phyloP scores from a whole-genome alignment of 371 early-diverging fungal genomes.

The Mucor indicus region DNA sequence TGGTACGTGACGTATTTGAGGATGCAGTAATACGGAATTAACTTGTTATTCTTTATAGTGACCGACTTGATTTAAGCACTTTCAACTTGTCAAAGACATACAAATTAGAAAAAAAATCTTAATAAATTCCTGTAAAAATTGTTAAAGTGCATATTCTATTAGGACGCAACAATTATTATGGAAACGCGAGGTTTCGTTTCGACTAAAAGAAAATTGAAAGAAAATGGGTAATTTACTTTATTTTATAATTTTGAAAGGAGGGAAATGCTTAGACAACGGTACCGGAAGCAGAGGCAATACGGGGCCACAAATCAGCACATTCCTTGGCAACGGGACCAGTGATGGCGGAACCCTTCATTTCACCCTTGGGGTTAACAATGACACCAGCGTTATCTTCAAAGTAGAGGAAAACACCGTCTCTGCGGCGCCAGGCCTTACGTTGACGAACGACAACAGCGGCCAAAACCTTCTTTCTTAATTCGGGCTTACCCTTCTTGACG shows the following conservation, averaged over 20 bases:
- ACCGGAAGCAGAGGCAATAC: slow-evolving; percentile 98
- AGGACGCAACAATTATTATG: no score
- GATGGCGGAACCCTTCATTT: slow-evolving; percentile 99
- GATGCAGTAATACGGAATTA: background rate
- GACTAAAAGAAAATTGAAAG: background rate
- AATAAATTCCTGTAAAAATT: no score
- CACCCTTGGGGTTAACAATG: slow-evolving; percentile 94
- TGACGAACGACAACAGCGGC: slow-evolving; percentile 99
- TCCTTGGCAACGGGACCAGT: slow-evolving; percentile 99
- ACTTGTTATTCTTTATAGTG: slow-evolving; percentile 3
- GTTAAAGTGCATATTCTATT: no score
- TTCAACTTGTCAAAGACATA: no score
- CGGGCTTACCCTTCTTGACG: slow-evolving; percentile 99
- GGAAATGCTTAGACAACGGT: slow-evolving; percentile 67
- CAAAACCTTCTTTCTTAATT: slow-evolving; percentile 99
- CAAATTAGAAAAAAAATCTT: background rate
- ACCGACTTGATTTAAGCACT: slow-evolving; percentile 21
- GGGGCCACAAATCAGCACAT: slow-evolving; percentile 99
- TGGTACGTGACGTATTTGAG: slow-evolving; percentile 30
- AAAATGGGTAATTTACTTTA: background rate
- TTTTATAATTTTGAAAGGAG: background rate
- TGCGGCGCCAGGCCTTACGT: slow-evolving; percentile 99
- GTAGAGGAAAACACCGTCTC: slow-evolving; percentile 99
- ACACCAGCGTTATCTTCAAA: slow-evolving; percentile 84
- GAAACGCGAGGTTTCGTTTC: no score